Conservation (phyloP, 495 filamentous ascomycete species). For the Aspergillus biplanus region DNA sequence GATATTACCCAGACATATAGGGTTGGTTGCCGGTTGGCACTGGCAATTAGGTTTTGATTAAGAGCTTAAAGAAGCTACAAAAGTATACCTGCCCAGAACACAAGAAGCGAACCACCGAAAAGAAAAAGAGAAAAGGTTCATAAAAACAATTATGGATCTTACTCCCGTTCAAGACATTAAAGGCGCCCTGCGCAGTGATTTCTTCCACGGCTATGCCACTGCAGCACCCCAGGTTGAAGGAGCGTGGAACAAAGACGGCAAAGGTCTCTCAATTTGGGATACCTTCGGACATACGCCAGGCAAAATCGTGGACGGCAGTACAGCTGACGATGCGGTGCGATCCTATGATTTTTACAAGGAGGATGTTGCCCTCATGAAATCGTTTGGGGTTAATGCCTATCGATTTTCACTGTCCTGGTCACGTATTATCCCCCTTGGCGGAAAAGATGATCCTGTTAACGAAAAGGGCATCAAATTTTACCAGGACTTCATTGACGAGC, state of each 20-base stretch:
- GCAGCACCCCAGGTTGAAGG: conserved; percentile 68
- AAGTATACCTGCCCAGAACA: conserved; percentile 3
- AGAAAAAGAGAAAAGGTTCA: conserved; percentile 1
- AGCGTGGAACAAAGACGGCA: conserved; percentile 64
- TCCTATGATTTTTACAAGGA: conserved; percentile 70
- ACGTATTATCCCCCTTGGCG: conserved; percentile 62
- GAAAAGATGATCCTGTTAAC: conserved; percentile 39
- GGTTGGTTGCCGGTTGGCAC: conserved; percentile 3
- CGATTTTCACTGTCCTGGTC: conserved; percentile 76
- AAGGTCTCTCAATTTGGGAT: conserved; percentile 74
- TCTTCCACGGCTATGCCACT: conserved; percentile 43
- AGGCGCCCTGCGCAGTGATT: conserved; percentile 35
- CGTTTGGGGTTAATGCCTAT: conserved; percentile 64
- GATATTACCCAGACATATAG: conserved; percentile 10
- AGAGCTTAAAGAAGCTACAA: neutral
- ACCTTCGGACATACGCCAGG: conserved; percentile 68
- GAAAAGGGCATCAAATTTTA: conserved; percentile 51
- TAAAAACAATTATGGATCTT: conserved; percentile 33
- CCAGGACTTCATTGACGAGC: conserved; percentile 46
- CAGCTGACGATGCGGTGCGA: conserved; percentile 68
- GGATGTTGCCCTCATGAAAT: conserved; percentile 73
- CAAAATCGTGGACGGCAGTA: conserved; percentile 69
- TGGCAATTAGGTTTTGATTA: conserved; percentile 4
- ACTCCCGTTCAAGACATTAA: conserved; percentile 37
- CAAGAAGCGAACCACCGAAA: neutral